Conservation (phyloP, 148 eudicot genomes). For the Heliosperma pusillum region DNA sequence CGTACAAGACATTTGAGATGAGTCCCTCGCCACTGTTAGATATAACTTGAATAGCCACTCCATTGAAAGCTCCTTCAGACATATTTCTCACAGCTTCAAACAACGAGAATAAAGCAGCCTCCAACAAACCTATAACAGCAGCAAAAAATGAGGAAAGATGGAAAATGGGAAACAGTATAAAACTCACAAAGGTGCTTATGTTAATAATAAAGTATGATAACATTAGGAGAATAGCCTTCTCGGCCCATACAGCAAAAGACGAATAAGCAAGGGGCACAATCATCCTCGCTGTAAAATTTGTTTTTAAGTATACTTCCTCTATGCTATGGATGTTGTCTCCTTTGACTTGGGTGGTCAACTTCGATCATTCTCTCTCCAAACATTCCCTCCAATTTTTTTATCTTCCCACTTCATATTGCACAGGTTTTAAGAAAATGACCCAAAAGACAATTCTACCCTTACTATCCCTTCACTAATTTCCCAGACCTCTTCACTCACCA, state of each 20-base stretch:
- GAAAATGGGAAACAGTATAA: background rate
- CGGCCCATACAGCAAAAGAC: background rate
- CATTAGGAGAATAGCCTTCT: background rate
- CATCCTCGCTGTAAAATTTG: background rate
- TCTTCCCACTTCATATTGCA: too few species aligned
- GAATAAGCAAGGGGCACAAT: background rate
- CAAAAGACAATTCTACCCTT: too few species aligned
- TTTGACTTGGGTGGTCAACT: background rate
- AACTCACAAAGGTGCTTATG: background rate
- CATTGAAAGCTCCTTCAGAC: conserved; percentile 52
- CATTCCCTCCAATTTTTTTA: too few species aligned
- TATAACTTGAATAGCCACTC: conserved; percentile 74
- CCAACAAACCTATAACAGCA: conserved; percentile 65
- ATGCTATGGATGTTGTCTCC: background rate
- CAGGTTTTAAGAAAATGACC: too few species aligned
- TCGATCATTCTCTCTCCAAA: background rate
- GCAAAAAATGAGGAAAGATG: background rate
- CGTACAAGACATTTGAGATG: conserved; percentile 84
- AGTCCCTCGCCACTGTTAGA: conserved; percentile 86
- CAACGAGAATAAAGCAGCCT: conserved; percentile 56
- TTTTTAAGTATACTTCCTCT: background rate
- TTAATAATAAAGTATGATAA: background rate
- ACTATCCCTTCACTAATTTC: too few species aligned
- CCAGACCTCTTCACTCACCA: too few species aligned
- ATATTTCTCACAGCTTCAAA: conserved; percentile 52